Conservation (phyloP, 176 grass and related monocot species). For the Phragmites australis region DNA sequence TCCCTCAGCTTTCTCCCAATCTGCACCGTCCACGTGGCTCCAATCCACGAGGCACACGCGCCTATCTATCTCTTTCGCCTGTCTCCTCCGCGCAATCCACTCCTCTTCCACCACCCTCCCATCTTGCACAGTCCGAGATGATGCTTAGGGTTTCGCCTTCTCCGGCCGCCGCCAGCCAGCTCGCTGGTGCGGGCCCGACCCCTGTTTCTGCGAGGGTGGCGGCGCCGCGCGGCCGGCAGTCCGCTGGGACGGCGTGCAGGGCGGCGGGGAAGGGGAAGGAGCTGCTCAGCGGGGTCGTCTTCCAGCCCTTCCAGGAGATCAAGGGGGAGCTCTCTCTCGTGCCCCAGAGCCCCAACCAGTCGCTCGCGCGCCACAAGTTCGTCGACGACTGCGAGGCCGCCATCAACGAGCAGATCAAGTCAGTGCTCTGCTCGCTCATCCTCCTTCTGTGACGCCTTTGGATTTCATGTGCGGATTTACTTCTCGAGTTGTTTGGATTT, state of each 20-base stretch:
- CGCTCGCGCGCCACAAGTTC: constrained; percentile 72
- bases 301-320: constrained; percentile 85
- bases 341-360: constrained; percentile 50
- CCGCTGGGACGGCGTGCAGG: constrained; percentile 2
- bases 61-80: constrained; percentile 40
- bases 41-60: constrained; percentile 15
- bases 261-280: constrained; percentile 39
- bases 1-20: not conserved
- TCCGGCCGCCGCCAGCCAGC: constrained; percentile 1
- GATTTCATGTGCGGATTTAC: not conserved
- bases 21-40: constrained; percentile 28
- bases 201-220: constrained; percentile 5
- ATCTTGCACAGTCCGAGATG: constrained; percentile 14
- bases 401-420: constrained; percentile 95
- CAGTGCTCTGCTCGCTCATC: not conserved
- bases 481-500: not conserved
- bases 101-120: too few relatives aligned
- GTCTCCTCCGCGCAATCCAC: not conserved
- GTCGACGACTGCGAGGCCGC: constrained; percentile 72
- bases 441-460: not conserved
- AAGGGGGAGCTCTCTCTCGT: constrained; percentile 69
- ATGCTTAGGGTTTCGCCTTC: constrained; percentile 41
- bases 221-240: constrained; percentile 1
- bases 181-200: not conserved
- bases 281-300: constrained; percentile 61